These are phyloP conservation scores for Metschnikowia aberdeeniae DNA, from an alignment of 805 yeast genomes.

Conservation along the genomic window DNA sequence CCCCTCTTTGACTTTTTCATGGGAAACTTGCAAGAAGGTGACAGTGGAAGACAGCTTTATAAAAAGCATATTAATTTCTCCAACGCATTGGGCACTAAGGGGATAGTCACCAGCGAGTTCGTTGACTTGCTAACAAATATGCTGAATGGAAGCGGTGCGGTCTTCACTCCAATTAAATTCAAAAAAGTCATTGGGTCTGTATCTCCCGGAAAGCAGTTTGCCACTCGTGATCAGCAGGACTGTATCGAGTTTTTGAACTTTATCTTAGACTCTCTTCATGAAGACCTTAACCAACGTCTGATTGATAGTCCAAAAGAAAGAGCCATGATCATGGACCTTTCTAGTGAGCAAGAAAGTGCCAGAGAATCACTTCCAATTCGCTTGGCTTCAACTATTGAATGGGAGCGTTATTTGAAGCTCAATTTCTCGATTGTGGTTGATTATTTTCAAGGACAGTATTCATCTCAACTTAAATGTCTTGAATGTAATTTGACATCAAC, in stretches of 20 bases:
- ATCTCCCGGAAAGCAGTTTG: conserved; percentile 55
- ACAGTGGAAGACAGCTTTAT: conserved; percentile 42
- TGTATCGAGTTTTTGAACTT: conserved; percentile 79
- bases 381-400: conserved; percentile 81
- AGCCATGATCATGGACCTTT: conserved; percentile 41
- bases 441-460: conserved; percentile 83
- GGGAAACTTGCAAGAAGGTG: conserved; percentile 6
- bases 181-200: conserved; percentile 65
- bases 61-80: conserved; percentile 64
- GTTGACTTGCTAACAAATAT: conserved; percentile 56
- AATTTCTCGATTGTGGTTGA: conserved; percentile 80
- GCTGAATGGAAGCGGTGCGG: conserved; percentile 43
- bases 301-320: conserved; percentile 28
- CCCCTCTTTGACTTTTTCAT: conserved; percentile 62
- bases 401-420: conserved; percentile 81
- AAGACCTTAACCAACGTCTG: conserved; percentile 70
- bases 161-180: conserved; percentile 59
- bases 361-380: conserved; percentile 74
- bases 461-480: conserved; percentile 71
- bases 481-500: conserved; percentile 76
- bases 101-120: conserved; percentile 67
- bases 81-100: conserved; percentile 77
- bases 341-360: conserved; percentile 59
- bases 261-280: conserved; percentile 72
- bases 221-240: conserved; percentile 74